Evolutionary conservation across 768 basidiomycete species (phyloP).

Genomic region (Goffeauzyma gilvescens): DNA sequence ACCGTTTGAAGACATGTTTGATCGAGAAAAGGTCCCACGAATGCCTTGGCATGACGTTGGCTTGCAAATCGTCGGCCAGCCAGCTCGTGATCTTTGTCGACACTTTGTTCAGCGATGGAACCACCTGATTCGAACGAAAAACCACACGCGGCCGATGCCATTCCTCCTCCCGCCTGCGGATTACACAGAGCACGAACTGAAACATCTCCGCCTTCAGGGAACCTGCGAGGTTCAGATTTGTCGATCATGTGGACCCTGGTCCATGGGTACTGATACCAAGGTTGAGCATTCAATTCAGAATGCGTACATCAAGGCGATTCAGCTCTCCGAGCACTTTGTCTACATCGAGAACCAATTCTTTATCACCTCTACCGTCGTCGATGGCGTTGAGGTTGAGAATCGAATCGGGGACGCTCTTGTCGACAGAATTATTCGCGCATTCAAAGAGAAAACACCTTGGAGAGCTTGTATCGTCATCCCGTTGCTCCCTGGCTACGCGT

Average conservation of each 20-base stretch:
- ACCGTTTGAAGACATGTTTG: constrained; percentile 88
- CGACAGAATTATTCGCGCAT: constrained; percentile 70
- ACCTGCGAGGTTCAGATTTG: constrained; percentile 96
- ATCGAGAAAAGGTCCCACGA: constrained; percentile 65
- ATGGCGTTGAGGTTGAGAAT: constrained; percentile 75
- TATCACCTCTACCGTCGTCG: constrained; percentile 48
- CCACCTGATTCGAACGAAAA: constrained; percentile 82
- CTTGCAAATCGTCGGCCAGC: constrained; percentile 88
- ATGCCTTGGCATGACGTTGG: constrained; percentile 99
- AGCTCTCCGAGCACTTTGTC: constrained; percentile 86
- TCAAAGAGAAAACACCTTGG: constrained; percentile 63
- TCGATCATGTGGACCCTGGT: constrained; percentile 89
- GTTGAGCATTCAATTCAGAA: constrained; percentile 86
- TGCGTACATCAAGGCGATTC: constrained; percentile 81
- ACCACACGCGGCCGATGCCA: constrained; percentile 79
- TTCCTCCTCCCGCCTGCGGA: constrained; percentile 86
- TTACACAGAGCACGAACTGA: constrained; percentile 61
- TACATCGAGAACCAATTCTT: constrained; percentile 64
- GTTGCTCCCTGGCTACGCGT: constrained; percentile 77
- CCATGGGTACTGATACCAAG: constrained; percentile 65
- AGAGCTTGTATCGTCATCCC: constrained; percentile 77
- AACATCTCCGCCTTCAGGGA: constrained; percentile 64
- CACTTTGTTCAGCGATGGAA: constrained; percentile 97
- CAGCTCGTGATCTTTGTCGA: constrained; percentile 77
- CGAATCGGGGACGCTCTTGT: constrained; percentile 86